Conservation (phyloP, 2,329 filamentous ascomycete species). For the Beauveria australis region DNA sequence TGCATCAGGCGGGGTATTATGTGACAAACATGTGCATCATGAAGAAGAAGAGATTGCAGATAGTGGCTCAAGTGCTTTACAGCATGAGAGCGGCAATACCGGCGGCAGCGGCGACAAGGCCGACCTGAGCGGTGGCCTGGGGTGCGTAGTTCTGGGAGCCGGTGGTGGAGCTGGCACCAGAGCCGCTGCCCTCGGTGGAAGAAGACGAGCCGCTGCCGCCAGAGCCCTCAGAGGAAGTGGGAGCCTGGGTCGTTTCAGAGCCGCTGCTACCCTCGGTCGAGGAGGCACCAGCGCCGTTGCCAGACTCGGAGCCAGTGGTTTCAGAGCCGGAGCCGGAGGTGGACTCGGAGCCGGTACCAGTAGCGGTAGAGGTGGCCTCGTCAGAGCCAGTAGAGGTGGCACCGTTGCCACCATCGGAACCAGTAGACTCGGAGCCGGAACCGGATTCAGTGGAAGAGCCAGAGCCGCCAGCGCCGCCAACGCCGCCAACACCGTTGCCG, state of each 20-base stretch:
- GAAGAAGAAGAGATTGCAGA: slow-evolving; percentile 15
- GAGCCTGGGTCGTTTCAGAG: slow-evolving; percentile 10
- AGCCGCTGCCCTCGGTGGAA: slow-evolving; percentile 11
- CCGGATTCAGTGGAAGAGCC: slow-evolving; percentile 12
- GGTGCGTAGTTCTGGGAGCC: slow-evolving; percentile 9
- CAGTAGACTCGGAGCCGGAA: slow-evolving; percentile 11
- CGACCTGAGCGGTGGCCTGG: slow-evolving; percentile 35
- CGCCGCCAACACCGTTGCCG: neutral
- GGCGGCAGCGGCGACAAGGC: slow-evolving; percentile 40
- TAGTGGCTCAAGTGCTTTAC: slow-evolving; percentile 23
- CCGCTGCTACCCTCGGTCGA: slow-evolving; percentile 13
- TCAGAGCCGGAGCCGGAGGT: neutral
- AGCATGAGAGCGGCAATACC: slow-evolving; percentile 41
- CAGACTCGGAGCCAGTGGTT: slow-evolving; percentile 17
- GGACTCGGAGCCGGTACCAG: neutral
- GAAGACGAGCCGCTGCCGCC: slow-evolving; percentile 8
- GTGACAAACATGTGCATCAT: slow-evolving; percentile 33
- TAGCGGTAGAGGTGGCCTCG: too few species aligned
- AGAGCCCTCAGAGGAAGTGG: slow-evolving; percentile 12
- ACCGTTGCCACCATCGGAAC: slow-evolving; percentile 9
- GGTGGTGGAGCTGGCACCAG: slow-evolving; percentile 17
- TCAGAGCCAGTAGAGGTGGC: slow-evolving; percentile 10
- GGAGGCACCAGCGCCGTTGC: slow-evolving; percentile 13
- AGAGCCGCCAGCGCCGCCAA: neutral
- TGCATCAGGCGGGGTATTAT: slow-evolving; percentile 32